Evolutionary conservation across 2,329 filamentous ascomycete species (phyloP).

Genomic region (Fusarium cyanostomum): DNA sequence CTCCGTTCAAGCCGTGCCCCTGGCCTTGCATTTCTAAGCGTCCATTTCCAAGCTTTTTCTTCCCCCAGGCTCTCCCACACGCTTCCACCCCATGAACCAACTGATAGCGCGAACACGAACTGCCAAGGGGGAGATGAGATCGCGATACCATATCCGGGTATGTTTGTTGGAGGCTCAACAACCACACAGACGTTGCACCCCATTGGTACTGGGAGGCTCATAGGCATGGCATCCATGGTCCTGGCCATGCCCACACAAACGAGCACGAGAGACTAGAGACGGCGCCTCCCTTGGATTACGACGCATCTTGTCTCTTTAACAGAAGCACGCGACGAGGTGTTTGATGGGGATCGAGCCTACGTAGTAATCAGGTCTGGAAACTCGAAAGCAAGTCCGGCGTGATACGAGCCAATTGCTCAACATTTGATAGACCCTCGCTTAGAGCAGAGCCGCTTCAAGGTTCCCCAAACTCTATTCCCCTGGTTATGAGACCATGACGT

Average conservation of each 20-base stretch:
- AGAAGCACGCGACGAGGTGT: background rate
- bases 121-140: slow-evolving; percentile 9
- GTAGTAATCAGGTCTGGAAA: slow-evolving; percentile 10
- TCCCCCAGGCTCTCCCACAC: background rate
- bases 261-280: slow-evolving; percentile 14
- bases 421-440: background rate
- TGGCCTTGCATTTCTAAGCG: slow-evolving; percentile 30
- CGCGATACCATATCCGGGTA: background rate
- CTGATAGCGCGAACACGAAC: slow-evolving; percentile 22
- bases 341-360: background rate
- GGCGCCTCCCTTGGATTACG: slow-evolving; percentile 33
- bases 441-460: slow-evolving; percentile 29
- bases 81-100: slow-evolving; percentile 8
- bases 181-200: slow-evolving; percentile 11
- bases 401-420: background rate
- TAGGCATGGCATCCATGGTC: slow-evolving; percentile 17
- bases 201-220: slow-evolving; percentile 16
- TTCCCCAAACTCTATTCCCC: slow-evolving; percentile 22
- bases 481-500: slow-evolving; percentile 29
- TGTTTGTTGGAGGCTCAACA: slow-evolving; percentile 12
- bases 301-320: slow-evolving; percentile 27
- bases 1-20: slow-evolving; percentile 20
- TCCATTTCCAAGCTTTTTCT: slow-evolving; percentile 30
- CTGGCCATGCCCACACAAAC: slow-evolving; percentile 26
- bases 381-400: slow-evolving; percentile 9